Percentiles rank a stretch among this genome's conserved stretches.
Conservation (phyloP, 2,329 filamentous ascomycete genomes). For the Fusarium kyushuense region DNA sequence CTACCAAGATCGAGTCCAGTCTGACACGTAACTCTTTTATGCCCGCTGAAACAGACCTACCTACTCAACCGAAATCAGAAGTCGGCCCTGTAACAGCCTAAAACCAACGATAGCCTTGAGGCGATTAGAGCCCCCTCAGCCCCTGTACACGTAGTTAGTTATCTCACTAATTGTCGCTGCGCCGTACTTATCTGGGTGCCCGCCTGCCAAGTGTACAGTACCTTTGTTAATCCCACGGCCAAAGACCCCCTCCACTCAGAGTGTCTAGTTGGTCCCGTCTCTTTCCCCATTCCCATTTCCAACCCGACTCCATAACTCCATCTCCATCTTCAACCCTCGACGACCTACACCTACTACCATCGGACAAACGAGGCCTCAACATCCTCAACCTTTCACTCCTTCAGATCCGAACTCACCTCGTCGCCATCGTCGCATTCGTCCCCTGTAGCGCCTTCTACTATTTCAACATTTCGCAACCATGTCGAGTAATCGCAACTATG, state of each 20-base stretch:
- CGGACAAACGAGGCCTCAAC: conserved; percentile 12
- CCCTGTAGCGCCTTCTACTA: conserved; percentile 30
- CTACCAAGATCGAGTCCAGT: not conserved
- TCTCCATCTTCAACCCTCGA: conserved; percentile 40
- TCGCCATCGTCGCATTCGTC: conserved; percentile 33
- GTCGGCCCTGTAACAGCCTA: conserved; percentile 24
- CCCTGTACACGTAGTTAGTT: conserved; percentile 26
- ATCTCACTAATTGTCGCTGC: conserved; percentile 4
- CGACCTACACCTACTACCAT: conserved; percentile 26
- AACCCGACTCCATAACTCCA: conserved; percentile 31
- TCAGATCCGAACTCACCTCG: conserved; percentile 16
- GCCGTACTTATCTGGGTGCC: conserved; percentile 12
- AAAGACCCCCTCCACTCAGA: conserved; percentile 20
- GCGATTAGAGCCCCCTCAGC: conserved; percentile 6
- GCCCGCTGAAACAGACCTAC: conserved; percentile 16
- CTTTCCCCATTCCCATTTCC: conserved; percentile 21
- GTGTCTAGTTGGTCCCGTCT: conserved; percentile 4
- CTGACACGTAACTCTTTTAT: conserved; percentile 32
- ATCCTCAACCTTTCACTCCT: conserved; percentile 18
- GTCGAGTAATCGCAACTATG: conserved; percentile 98
- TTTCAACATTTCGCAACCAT: conserved; percentile 65
- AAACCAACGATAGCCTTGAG: conserved; percentile 17
- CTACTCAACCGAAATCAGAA: conserved; percentile 6
- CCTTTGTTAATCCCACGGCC: conserved; percentile 21
- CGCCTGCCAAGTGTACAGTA: conserved; percentile 21